Evolutionary conservation across 2,329 filamentous ascomycete species (phyloP), one percentile per base, ranked within the genome.

Genomic region (Bipolaris sorokiniana): DNA sequence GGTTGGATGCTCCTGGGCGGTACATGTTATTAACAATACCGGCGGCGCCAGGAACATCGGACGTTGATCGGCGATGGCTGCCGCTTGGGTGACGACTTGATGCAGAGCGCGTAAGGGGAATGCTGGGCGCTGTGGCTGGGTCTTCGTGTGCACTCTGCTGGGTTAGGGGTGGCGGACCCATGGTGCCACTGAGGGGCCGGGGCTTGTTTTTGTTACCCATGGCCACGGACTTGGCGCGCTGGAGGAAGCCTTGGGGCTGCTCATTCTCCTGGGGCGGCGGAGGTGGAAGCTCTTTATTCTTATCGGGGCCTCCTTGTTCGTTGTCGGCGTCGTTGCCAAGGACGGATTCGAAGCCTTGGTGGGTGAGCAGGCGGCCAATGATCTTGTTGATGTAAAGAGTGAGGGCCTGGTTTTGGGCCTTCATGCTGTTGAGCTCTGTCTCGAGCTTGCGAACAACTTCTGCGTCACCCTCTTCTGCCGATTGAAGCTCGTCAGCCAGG

Each of bases 341-440:
- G 59, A 98, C 96, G 61, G 91, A 88, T 79, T 99, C 94, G 66
- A 97, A 98, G 66, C 96, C 93, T 71, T 96, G 90, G 78, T 97
- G 91, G 73, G 96, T 90, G 61, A 99, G 84, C 42, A 99, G 86
- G 54, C 95, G 90, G 76, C 95, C 95, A 75, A 99, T 97, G 76
- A 99, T 98, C 80, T 95, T 96, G 85, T 98, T 97, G 82, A 99
- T 97, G 81, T 99, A 99, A 64, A 98, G 83, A 22, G 92, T 96
- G 67, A 99, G 83, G 28, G 95, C 95, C 81, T 98, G 98, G 82
- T 99, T 98, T 81, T 97, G 89, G 75, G 97, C 94, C 79, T 91
- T 94, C 67, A 91, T 81, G 7, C 86, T 83, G 77, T 90, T 92
- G 65, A 95, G 78, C 69, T 98, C 94, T 10, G 83, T 78, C 74